Conservation (phyloP, 352 stramenopile species). For the Phytophthora rubi region DNA sequence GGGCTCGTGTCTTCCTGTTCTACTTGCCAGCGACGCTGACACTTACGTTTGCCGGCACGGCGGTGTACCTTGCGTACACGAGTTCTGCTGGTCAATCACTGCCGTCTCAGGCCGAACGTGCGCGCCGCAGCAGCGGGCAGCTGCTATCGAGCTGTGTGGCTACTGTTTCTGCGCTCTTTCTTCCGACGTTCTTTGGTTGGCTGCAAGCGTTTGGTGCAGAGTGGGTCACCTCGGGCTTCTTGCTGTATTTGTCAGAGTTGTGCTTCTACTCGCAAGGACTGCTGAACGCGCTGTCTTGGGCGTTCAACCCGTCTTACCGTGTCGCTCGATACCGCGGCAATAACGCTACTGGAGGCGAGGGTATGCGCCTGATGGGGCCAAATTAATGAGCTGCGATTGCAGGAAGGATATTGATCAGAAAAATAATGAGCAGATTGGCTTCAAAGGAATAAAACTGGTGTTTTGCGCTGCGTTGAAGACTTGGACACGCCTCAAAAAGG, state of each 20-base stretch:
- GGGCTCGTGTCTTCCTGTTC: slow-evolving; percentile 65
- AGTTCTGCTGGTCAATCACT: slow-evolving; percentile 22
- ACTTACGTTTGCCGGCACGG: slow-evolving; percentile 42
- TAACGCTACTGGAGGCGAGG: slow-evolving; percentile 29
- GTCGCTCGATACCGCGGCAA: slow-evolving; percentile 42
- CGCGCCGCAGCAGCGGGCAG: slow-evolving; percentile 51
- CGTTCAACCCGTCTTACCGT: slow-evolving; percentile 65
- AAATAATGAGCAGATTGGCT: neutral
- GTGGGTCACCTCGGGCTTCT: slow-evolving; percentile 45
- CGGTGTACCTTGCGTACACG: slow-evolving; percentile 40
- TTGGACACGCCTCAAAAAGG: no score
- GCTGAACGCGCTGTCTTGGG: slow-evolving; percentile 63
- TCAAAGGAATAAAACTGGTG: neutral
- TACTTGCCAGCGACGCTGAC: slow-evolving; percentile 57
- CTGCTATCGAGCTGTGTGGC: slow-evolving; percentile 58
- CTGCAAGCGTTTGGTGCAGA: slow-evolving; percentile 40
- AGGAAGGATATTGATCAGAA: slow-evolving; percentile 12
- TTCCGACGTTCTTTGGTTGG: slow-evolving; percentile 58
- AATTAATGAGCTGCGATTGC: slow-evolving; percentile 31
- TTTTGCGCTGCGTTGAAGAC: neutral
- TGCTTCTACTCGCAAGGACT: slow-evolving; percentile 73
- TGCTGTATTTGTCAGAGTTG: slow-evolving; percentile 64
- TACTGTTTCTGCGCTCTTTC: slow-evolving; percentile 44
- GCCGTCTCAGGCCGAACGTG: slow-evolving; percentile 40
- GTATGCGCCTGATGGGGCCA: slow-evolving; percentile 38